A percentile compares a stretch with the other conserved stretches of the same genome.
Conservation (phyloP, 768 basidiomycete genomes). For the Cystofilobasidium bisporidii region DNA sequence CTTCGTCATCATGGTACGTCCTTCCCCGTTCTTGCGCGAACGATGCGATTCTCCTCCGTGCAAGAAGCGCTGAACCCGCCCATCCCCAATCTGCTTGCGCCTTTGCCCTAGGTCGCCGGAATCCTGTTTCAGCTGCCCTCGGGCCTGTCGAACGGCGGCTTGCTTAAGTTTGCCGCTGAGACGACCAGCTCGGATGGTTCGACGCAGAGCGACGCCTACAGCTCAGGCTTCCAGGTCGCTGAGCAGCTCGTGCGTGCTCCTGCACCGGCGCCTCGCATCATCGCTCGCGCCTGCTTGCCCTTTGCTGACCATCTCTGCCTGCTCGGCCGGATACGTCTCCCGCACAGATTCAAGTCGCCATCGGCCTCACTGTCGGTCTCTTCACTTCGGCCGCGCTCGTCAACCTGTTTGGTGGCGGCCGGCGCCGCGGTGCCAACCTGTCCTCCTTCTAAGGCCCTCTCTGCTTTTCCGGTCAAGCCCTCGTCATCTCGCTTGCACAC, state of each 20-base stretch:
- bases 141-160: conserved; percentile 67
- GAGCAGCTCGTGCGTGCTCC: conserved; percentile 59
- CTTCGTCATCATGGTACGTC: conserved; percentile 67
- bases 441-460: conserved; percentile 39
- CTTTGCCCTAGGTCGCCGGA: conserved; percentile 51
- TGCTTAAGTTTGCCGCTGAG: conserved; percentile 45
- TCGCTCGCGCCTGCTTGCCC: too few relatives aligned
- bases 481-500: too few relatives aligned
- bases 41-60: too few relatives aligned
- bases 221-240: conserved; percentile 58
- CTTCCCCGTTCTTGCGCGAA: too few relatives aligned
- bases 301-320: background rate
- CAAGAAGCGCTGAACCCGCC: background rate
- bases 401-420: conserved; percentile 40
- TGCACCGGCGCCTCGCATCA: too few relatives aligned
- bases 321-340: too few relatives aligned
- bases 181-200: conserved; percentile 33
- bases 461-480: background rate
- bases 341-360: conserved; percentile 46
- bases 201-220: conserved; percentile 48
- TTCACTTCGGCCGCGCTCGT: conserved; percentile 52
- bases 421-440: conserved; percentile 41
- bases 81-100: background rate
- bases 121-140: conserved; percentile 79
- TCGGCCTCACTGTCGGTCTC: conserved; percentile 58